These are phyloP conservation scores for Bruguiera hainesii DNA, from an alignment of 441 rosid genomes.

Conservation along the genomic window DNA sequence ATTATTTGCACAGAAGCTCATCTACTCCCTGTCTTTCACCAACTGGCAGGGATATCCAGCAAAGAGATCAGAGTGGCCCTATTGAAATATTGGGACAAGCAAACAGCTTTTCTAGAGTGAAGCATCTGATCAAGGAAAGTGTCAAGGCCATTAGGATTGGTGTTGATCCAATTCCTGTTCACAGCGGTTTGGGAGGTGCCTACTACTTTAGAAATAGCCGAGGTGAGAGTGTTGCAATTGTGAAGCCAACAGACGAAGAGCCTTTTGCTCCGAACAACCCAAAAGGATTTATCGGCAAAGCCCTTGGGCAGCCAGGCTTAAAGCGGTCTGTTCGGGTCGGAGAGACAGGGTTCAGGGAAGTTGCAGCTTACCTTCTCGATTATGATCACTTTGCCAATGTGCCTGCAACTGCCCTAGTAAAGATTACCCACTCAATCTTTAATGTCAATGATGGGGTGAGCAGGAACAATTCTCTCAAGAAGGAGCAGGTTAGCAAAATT, in stretches of 20 bases:
- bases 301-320: slow-evolving; percentile 50
- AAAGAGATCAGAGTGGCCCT: slow-evolving; percentile 38
- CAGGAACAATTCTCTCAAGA: slow-evolving; percentile 33
- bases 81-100: slow-evolving; percentile 46
- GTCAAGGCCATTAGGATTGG: slow-evolving; percentile 40
- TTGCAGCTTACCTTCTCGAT: slow-evolving; percentile 54
- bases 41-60: slow-evolving; percentile 38
- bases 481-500: slow-evolving; percentile 44
- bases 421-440: slow-evolving; percentile 48
- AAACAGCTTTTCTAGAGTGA: slow-evolving; percentile 27
- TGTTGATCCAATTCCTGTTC: slow-evolving; percentile 45
- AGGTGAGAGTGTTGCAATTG: slow-evolving; percentile 45
- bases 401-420: slow-evolving; percentile 53
- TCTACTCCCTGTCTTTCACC: slow-evolving; percentile 54
- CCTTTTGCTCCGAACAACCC: slow-evolving; percentile 60
- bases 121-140: slow-evolving; percentile 35
- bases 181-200: slow-evolving; percentile 52
- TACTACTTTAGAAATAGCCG: slow-evolving; percentile 41
- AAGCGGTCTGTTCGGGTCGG: slow-evolving; percentile 56
- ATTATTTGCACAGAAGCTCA: slow-evolving; percentile 43
- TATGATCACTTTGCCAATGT: slow-evolving; percentile 42
- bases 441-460: slow-evolving; percentile 45
- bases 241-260: slow-evolving; percentile 56
- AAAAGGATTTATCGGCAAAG: slow-evolving; percentile 53
- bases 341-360: slow-evolving; percentile 50